Percentiles rank a stretch among this genome's conserved stretches.
These are phyloP conservation scores for Globisporangium recalcitrans DNA, from an alignment of 352 stramenopile genomes.

Conservation along the genomic window DNA sequence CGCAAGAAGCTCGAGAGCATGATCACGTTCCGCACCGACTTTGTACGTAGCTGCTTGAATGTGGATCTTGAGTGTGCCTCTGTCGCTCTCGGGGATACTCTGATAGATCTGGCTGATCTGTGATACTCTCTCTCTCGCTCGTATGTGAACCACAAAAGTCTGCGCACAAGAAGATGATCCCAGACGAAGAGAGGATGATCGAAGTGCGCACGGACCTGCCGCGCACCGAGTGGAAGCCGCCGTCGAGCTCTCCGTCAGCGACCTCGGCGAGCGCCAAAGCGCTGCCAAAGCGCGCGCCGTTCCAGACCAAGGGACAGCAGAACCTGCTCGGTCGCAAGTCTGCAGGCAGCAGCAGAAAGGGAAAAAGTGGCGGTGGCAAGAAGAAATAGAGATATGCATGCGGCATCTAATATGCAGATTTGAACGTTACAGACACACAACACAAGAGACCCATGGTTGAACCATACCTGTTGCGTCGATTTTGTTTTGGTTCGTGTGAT, in stretches of 20 bases:
- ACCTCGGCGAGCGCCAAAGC: background rate
- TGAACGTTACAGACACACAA: too few relatives aligned
- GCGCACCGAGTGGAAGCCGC: constrained; percentile 53
- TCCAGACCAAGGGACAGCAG: constrained; percentile 19
- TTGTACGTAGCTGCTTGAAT: constrained; percentile 32
- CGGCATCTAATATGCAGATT: too few relatives aligned
- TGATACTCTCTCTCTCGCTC: background rate
- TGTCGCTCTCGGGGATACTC: too few relatives aligned
- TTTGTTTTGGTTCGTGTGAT: background rate
- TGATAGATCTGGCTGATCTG: background rate
- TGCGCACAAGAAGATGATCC: constrained; percentile 70
- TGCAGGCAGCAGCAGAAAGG: constrained; percentile 5
- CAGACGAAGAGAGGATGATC: constrained; percentile 44
- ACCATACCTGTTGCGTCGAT: background rate
- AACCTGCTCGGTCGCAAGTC: constrained; percentile 35
- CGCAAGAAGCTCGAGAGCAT: constrained; percentile 83
- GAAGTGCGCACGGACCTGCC: constrained; percentile 67
- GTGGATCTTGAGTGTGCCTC: background rate
- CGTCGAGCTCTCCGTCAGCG: constrained; percentile 5
- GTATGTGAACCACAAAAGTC: constrained; percentile 30
- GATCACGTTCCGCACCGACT: constrained; percentile 81
- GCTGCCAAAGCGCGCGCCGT: constrained; percentile 21
- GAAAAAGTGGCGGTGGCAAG: constrained; percentile 10
- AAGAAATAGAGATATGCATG: constrained; percentile 38
- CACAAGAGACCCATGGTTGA: too few relatives aligned